Percentiles rank a stretch among this genome's conserved stretches.
Evolutionary conservation across 352 stramenopile species (phyloP).

Genomic region (Elongisporangium undulatum): DNA sequence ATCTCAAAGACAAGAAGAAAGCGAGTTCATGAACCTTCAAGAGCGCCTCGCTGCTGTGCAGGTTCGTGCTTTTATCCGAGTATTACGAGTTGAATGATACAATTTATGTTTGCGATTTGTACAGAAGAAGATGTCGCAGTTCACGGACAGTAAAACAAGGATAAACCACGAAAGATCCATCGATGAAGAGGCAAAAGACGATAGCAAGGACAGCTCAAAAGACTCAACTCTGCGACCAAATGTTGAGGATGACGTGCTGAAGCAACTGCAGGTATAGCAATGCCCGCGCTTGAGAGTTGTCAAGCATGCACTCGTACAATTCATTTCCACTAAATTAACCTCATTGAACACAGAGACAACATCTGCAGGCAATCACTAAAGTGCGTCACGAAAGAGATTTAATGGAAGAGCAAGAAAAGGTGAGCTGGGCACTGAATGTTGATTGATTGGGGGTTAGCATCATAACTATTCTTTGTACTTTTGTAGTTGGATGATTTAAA

Average conservation of each 20-base stretch:
- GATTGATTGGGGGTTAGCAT: not conserved
- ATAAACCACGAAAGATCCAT: not conserved
- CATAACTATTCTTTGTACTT: not conserved
- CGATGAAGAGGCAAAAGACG: not conserved
- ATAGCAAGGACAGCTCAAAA: not conserved
- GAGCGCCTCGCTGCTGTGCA: constrained; percentile 7
- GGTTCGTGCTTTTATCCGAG: not conserved
- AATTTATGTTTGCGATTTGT: not conserved
- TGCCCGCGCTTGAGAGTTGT: too few species aligned
- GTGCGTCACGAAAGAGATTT: constrained; percentile 50
- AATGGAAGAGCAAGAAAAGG: constrained; percentile 60
- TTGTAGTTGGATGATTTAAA: constrained; percentile 43
- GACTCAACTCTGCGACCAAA: constrained; percentile 2
- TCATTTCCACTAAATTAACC: not conserved
- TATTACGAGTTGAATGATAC: not conserved
- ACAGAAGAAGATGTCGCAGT: not conserved
- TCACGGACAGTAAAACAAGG: not conserved
- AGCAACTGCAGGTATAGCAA: constrained; percentile 35
- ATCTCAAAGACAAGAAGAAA: constrained; percentile 6
- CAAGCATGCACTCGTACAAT: constrained; percentile 7
- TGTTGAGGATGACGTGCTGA: constrained; percentile 25
- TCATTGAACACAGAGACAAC: constrained; percentile 17
- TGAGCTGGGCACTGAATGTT: constrained; percentile 2
- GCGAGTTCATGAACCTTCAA: constrained; percentile 8
- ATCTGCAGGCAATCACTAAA: constrained; percentile 37